Evolutionary conservation across 2,329 filamentous ascomycete genomes (phyloP).

Genomic region (Fusarium chlamydosporum): DNA sequence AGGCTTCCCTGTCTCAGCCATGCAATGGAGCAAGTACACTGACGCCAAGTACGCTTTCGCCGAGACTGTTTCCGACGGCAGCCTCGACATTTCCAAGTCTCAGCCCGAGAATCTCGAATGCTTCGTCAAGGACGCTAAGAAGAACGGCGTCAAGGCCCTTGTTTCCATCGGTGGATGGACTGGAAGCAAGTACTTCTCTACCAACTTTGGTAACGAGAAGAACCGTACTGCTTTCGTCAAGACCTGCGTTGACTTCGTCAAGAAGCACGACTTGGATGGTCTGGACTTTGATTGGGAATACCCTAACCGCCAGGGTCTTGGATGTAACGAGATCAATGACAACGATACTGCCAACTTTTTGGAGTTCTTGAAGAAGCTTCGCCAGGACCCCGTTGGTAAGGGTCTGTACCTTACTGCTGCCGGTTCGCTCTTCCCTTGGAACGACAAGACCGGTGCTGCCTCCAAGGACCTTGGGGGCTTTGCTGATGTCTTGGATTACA

Average conservation of each 20-base stretch:
- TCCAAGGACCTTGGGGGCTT: slow-evolving; percentile 39
- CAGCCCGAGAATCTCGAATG: slow-evolving; percentile 29
- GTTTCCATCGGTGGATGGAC: slow-evolving; percentile 43
- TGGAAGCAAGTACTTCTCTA: slow-evolving; percentile 38
- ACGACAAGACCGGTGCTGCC: slow-evolving; percentile 20
- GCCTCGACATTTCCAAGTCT: slow-evolving; percentile 27
- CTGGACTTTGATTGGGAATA: slow-evolving; percentile 47
- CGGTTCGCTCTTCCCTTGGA: slow-evolving; percentile 41
- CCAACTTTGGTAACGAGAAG: slow-evolving; percentile 33
- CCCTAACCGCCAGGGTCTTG: slow-evolving; percentile 44
- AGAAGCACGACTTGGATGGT: slow-evolving; percentile 37
- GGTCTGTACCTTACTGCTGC: slow-evolving; percentile 37
- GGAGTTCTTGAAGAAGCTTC: slow-evolving; percentile 39
- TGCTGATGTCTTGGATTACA: slow-evolving; percentile 39
- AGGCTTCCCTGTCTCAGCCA: slow-evolving; percentile 39
- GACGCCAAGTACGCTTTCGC: slow-evolving; percentile 46
- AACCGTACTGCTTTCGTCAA: slow-evolving; percentile 42
- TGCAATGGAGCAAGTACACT: slow-evolving; percentile 44
- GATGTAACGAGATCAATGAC: slow-evolving; percentile 43
- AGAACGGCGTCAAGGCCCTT: slow-evolving; percentile 40
- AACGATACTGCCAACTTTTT: slow-evolving; percentile 43
- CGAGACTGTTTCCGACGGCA: slow-evolving; percentile 36
- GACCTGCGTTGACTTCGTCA: slow-evolving; percentile 27
- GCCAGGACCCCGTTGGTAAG: slow-evolving; percentile 33
- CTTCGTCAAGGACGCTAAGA: slow-evolving; percentile 39